Evolutionary conservation across 768 basidiomycete species (phyloP).

Genomic region (Pulveroboletus sp.): DNA sequence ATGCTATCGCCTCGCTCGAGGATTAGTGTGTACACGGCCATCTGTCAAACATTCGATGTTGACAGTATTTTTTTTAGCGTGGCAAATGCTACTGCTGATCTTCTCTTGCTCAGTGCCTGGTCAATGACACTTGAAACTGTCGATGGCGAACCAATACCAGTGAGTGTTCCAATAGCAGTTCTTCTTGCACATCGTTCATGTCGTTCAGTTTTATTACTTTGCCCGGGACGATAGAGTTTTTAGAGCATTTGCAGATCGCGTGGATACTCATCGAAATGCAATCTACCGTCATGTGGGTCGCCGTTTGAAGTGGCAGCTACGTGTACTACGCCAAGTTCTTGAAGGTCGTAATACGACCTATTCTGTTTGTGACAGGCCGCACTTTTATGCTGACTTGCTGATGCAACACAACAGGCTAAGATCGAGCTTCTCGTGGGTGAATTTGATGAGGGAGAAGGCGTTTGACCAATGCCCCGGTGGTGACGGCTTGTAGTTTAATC

Average conservation of each 20-base stretch:
- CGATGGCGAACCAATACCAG: slow-evolving; percentile 68
- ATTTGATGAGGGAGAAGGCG: slow-evolving; percentile 62
- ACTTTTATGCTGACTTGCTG: neutral
- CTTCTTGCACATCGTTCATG: neutral
- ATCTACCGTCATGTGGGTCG: slow-evolving; percentile 50
- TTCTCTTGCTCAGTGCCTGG: slow-evolving; percentile 84
- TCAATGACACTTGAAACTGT: slow-evolving; percentile 56
- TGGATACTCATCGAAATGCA: slow-evolving; percentile 36
- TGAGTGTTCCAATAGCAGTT: slow-evolving; percentile 33
- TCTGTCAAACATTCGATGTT: neutral
- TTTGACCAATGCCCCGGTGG: slow-evolving; percentile 28
- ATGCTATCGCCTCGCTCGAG: slow-evolving; percentile 76
- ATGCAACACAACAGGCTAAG: slow-evolving; percentile 44
- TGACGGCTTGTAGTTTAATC: neutral
- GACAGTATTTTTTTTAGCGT: slow-evolving; percentile 45
- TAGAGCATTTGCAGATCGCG: slow-evolving; percentile 55
- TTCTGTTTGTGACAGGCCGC: slow-evolving; percentile 44
- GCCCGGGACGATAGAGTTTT: slow-evolving; percentile 90
- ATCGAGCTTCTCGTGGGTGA: slow-evolving; percentile 58
- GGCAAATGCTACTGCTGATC: slow-evolving; percentile 85
- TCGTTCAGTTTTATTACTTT: slow-evolving; percentile 72
- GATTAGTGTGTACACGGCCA: slow-evolving; percentile 72
- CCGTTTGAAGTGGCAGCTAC: slow-evolving; percentile 69
- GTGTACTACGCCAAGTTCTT: slow-evolving; percentile 57
- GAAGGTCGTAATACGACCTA: slow-evolving; percentile 67